A percentile compares a stretch with the other conserved stretches of the same genome.
Evolutionary conservation across 2,329 filamentous ascomycete genomes (phyloP).

Genomic region (Exophiala calicioides): DNA sequence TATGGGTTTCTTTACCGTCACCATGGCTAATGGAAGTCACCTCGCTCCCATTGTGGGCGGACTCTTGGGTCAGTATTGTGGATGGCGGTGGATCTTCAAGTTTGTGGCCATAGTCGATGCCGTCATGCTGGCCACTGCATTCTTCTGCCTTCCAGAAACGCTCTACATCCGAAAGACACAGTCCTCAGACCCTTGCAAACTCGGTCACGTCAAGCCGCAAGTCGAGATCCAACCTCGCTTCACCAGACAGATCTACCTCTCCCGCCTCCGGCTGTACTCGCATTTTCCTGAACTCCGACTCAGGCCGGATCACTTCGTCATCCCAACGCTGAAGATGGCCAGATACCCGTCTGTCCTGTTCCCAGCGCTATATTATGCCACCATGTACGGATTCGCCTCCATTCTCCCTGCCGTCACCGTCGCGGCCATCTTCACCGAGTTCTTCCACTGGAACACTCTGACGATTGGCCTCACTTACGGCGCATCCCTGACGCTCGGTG

Average conservation of each 20-base stretch:
- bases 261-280: slow-evolving; percentile 25
- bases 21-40: slow-evolving; percentile 34
- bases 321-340: slow-evolving; percentile 33
- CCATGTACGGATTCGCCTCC: slow-evolving; percentile 36
- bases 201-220: slow-evolving; percentile 4
- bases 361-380: slow-evolving; percentile 36
- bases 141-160: slow-evolving; percentile 37
- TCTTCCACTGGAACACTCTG: slow-evolving; percentile 37
- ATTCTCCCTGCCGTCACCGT: slow-evolving; percentile 39
- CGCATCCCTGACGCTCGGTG: slow-evolving; percentile 33
- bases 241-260: slow-evolving; percentile 20
- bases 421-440: slow-evolving; percentile 34
- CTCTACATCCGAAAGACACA: slow-evolving; percentile 30
- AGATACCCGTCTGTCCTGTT: slow-evolving; percentile 37
- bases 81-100: slow-evolving; percentile 33
- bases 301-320: slow-evolving; percentile 29
- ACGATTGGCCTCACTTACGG: slow-evolving; percentile 37
- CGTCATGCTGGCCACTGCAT: slow-evolving; percentile 31
- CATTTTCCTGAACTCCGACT: slow-evolving; percentile 19
- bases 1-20: slow-evolving; percentile 36
- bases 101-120: slow-evolving; percentile 34
- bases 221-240: slow-evolving; percentile 5
- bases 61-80: slow-evolving; percentile 25
- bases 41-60: slow-evolving; percentile 35
- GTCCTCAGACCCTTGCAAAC: not conserved